Percentiles rank a stretch among this genome's conserved stretches.
Evolutionary conservation across 1,284 basidiomycete species (phyloP).

Genomic region (Xanthoconium separans): DNA sequence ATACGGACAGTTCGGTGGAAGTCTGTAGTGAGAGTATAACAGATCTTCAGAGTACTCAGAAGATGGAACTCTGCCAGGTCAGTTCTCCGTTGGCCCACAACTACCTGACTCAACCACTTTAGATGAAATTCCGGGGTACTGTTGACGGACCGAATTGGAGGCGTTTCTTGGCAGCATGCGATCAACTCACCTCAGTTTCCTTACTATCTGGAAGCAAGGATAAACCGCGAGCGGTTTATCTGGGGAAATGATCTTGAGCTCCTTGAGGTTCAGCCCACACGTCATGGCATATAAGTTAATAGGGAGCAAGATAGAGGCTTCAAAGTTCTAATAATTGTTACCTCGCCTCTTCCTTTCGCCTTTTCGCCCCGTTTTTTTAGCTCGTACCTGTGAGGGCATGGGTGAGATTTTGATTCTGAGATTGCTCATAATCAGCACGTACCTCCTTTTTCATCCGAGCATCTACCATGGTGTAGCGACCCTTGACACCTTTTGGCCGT

Average conservation of each 20-base stretch:
- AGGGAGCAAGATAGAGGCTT: neutral
- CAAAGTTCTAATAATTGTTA: neutral
- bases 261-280: too few species aligned
- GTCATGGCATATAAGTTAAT: too few species aligned
- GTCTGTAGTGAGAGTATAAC: constrained; percentile 44
- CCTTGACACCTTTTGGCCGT: constrained; percentile 94
- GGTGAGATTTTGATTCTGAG: constrained; percentile 6
- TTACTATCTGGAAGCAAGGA: constrained; percentile 17
- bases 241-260: constrained; percentile 13
- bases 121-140: constrained; percentile 50
- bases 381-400: constrained; percentile 51
- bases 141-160: constrained; percentile 46
- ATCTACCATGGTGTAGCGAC: constrained; percentile 91
- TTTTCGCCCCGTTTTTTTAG: constrained; percentile 69
- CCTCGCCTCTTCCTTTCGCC: constrained; percentile 56
- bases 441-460: constrained; percentile 84
- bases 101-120: constrained; percentile 1
- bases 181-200: constrained; percentile 40
- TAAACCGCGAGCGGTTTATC: constrained; percentile 7
- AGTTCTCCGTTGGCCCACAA: neutral
- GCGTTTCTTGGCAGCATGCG: constrained; percentile 53
- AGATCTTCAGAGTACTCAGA: constrained; percentile 58
- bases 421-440: constrained; percentile 14
- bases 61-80: constrained; percentile 57
- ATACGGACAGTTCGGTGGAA: constrained; percentile 13